These are phyloP conservation scores for Pisolithus marmoratus DNA, from an alignment of 768 basidiomycete species.

Conservation along the genomic window DNA sequence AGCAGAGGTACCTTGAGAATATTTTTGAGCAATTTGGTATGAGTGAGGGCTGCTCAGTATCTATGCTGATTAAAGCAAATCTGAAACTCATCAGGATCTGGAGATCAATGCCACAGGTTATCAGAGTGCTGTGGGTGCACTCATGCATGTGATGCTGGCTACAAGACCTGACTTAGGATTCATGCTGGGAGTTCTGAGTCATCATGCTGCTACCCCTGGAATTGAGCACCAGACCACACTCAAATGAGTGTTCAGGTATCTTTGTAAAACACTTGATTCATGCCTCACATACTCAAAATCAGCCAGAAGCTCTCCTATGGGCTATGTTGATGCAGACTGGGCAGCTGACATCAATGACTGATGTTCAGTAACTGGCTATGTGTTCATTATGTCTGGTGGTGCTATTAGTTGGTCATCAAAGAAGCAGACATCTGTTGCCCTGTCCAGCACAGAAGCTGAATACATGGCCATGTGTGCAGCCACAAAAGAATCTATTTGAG, in stretches of 20 bases:
- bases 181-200: neutral
- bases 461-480: constrained; percentile 33
- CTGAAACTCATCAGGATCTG: neutral
- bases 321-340: neutral
- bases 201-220: neutral
- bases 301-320: neutral
- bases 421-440: constrained; percentile 10
- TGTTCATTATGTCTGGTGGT: constrained; percentile 27
- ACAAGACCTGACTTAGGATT: neutral
- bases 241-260: neutral
- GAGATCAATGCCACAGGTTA: neutral
- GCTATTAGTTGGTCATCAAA: constrained; percentile 31
- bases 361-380: constrained; percentile 22
- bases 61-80: neutral
- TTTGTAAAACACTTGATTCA: neutral
- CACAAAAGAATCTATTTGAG: constrained; percentile 21
- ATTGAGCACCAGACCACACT: neutral
- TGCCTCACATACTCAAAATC: neutral
- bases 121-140: neutral
- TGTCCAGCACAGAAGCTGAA: constrained; percentile 36
- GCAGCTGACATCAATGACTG: neutral
- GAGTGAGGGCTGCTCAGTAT: neutral
- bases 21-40: neutral
- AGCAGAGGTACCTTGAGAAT: neutral
- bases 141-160: neutral